Evolutionary conservation across 768 basidiomycete species (phyloP).

Genomic region (Mycena filopes): DNA sequence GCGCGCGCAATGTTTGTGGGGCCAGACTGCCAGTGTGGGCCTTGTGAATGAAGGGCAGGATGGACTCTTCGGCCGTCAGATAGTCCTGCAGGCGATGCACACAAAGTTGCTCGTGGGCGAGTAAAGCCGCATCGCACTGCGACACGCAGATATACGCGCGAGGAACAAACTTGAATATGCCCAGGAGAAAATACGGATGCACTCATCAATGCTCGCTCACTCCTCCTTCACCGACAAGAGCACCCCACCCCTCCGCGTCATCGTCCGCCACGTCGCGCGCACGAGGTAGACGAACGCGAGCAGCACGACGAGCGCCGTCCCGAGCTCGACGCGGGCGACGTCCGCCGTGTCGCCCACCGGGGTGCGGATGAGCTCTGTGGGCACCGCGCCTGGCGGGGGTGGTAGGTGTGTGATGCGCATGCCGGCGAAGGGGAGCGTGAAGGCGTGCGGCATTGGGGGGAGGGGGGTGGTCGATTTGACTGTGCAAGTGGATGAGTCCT

Average conservation of each 20-base stretch:
- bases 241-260: background rate
- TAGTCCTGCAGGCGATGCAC: too few relatives aligned
- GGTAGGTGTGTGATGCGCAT: background rate
- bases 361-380: conserved; percentile 41
- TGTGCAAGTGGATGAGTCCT: background rate
- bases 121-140: too few relatives aligned
- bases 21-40: too few relatives aligned
- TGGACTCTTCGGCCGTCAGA: too few relatives aligned
- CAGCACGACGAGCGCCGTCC: conserved; percentile 53
- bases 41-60: too few relatives aligned
- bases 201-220: too few relatives aligned
- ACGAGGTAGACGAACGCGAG: conserved; percentile 51
- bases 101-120: too few relatives aligned
- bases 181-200: conserved; percentile 84
- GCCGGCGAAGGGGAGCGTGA: conserved; percentile 34
- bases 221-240: background rate
- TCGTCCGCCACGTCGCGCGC: conserved; percentile 17
- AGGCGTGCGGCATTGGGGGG: conserved; percentile 19
- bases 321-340: conserved; percentile 52
- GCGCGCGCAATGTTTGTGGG: too few relatives aligned
- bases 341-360: conserved; percentile 52
- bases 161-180: too few relatives aligned
- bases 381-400: background rate
- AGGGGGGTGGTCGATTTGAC: background rate
- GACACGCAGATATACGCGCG: too few relatives aligned